Evolutionary conservation across 306 rosid genomes (phyloP), one percentile per base, ranked within the genome.

Genomic region (Chamaecrista fasciculata): DNA sequence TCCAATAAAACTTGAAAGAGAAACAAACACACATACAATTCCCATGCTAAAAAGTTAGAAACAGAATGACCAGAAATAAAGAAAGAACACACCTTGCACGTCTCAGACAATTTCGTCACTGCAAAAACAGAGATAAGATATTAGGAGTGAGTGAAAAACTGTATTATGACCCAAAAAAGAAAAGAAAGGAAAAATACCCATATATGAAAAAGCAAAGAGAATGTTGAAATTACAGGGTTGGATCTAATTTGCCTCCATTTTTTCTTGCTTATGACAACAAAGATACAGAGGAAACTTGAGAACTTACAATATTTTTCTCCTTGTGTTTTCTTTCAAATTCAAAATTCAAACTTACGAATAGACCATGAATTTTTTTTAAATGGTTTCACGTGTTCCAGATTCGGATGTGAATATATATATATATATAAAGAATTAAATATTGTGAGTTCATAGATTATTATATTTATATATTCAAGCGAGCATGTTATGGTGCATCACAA

Each of bases 11-110:
- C n/a, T n/a, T n/a, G n/a, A n/a, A n/a, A n/a, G 15, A 2, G 8
- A 62, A 21, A 7, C 24, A 10, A 5, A 66, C 16, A 29, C 4
- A 10, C 28, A 66, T 5, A 31, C 25, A 4, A 60, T 50, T 51
- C 59, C 39, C 4, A 62, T 33, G 14, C 12, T 11, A n/a, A 62
- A 18, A 53, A 14, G 11, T 42, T 9, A 42, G 39, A 62, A 62
- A 44, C 71, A n/a, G 67, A 48, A 26, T 62, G 7, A 24, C 14
- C 21, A 67, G 20, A 37, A 72, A 23, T 33, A 48, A 34, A 19
- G 28, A 74, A 66, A 69, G 36, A 69, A 48, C 69, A 48, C 10
- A 80, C 80, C 77, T 75, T 58, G 77, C 70, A 4, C 31, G 71
- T 70, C 20, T 49, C 56, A 33, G 77, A 55, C 67, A 70, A 58